Evolutionary conservation across 225 moss, liverwort and hornwort genomes (phyloP).

Genomic region (Ulota crispa): DNA sequence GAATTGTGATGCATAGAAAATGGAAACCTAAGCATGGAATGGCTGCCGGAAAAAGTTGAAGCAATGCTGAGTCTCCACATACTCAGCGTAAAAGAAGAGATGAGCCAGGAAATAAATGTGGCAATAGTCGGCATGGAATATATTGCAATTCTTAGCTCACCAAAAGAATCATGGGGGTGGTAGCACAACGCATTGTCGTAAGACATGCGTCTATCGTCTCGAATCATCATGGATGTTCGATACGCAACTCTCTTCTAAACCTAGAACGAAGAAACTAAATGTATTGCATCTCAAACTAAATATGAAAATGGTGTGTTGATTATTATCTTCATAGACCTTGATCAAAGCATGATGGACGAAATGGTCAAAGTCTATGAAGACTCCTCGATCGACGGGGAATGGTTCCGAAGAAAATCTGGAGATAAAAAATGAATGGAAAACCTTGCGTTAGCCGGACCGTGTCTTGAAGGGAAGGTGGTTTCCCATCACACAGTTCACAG

Average conservation of each 20-base stretch:
- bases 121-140: background rate
- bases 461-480: conserved; percentile 50
- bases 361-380: conserved; percentile 63
- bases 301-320: conserved; percentile 19
- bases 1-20: background rate
- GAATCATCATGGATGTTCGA: background rate
- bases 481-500: conserved; percentile 53
- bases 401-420: conserved; percentile 31
- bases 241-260: background rate
- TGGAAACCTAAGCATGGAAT: background rate
- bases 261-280: background rate
- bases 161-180: conserved; percentile 52
- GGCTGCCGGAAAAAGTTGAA: background rate
- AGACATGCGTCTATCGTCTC: background rate
- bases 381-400: conserved; percentile 52
- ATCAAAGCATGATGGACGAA: conserved; percentile 44
- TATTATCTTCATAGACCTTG: conserved; percentile 54
- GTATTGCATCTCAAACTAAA: conserved; percentile 15
- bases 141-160: conserved; percentile 35
- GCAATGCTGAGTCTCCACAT: background rate
- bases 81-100: background rate
- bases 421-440: conserved; percentile 25
- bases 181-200: conserved; percentile 16
- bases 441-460: conserved; percentile 42
- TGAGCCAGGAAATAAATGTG: background rate